A percentile compares a stretch with the other conserved stretches of the same genome.
phyloP scores from a whole-genome alignment of 306 rosid genomes.

The Acmispon strigosus region DNA sequence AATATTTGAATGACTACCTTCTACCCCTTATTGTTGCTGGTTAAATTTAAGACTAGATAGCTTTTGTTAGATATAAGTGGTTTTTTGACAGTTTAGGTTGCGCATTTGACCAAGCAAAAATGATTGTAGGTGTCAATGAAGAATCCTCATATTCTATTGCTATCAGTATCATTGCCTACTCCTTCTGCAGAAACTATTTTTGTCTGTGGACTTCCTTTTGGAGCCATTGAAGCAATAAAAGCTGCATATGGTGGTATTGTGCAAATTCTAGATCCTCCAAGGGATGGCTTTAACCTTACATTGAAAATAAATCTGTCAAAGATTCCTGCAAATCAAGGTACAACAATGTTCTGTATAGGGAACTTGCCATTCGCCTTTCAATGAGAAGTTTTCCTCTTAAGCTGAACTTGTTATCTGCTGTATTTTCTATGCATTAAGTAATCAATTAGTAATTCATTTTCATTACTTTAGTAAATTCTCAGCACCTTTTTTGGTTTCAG shows the following conservation, averaged over 20 bases:
- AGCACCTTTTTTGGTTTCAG: neutral
- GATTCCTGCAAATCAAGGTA: constrained; percentile 88
- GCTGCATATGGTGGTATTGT: constrained; percentile 63
- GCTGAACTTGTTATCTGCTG: neutral
- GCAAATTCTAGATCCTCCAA: constrained; percentile 95
- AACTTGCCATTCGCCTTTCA: constrained; percentile 23
- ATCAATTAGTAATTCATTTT: neutral
- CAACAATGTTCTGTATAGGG: constrained; percentile 40
- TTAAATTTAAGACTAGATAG: neutral
- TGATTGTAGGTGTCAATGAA: constrained; percentile 67
- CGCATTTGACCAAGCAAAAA: constrained; percentile 10
- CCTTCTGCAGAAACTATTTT: constrained; percentile 88
- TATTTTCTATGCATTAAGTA: neutral
- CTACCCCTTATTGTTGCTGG: neutral
- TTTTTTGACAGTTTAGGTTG: constrained; percentile 9
- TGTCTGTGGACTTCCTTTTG: constrained; percentile 70
- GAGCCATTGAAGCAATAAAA: constrained; percentile 94
- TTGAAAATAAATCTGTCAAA: constrained; percentile 71
- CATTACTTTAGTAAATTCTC: neutral
- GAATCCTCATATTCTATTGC: constrained; percentile 59
- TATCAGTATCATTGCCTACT: constrained; percentile 73
- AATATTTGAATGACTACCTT: neutral
- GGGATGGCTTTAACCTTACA: constrained; percentile 96
- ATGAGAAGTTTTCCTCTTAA: constrained; percentile 1
- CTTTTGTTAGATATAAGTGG: constrained; percentile 3